These are phyloP conservation scores for Colletotrichum neosansevieriae DNA, from an alignment of 2,329 filamentous ascomycete genomes.

Conservation along the genomic window DNA sequence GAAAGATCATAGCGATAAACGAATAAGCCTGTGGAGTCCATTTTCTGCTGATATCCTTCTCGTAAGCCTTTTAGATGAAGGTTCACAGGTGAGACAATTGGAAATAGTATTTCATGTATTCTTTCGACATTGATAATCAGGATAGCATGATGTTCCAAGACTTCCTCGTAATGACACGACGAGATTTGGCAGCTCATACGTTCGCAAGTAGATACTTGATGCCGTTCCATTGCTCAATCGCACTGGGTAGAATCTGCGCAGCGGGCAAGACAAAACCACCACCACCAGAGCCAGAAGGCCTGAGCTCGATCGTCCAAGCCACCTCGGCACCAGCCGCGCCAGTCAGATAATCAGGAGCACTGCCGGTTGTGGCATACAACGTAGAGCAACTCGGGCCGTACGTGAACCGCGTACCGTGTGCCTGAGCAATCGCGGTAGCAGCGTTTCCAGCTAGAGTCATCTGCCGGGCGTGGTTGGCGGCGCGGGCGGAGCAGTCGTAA, in stretches of 20 bases:
- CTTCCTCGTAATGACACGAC: too few relatives aligned
- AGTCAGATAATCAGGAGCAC: slow-evolving; percentile 47
- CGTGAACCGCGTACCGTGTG: slow-evolving; percentile 51
- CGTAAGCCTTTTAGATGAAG: too few relatives aligned
- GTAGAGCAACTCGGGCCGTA: slow-evolving; percentile 53
- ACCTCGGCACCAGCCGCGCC: slow-evolving; percentile 48
- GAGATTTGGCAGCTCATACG: background rate
- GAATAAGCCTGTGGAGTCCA: slow-evolving; percentile 27
- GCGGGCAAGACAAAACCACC: slow-evolving; percentile 54
- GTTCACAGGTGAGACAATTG: too few relatives aligned
- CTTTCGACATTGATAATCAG: too few relatives aligned
- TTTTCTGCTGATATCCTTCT: too few relatives aligned
- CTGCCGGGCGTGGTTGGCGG: slow-evolving; percentile 55
- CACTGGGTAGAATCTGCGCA: slow-evolving; percentile 51
- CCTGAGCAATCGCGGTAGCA: slow-evolving; percentile 48
- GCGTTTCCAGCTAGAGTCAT: slow-evolving; percentile 50
- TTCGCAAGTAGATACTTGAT: slow-evolving; percentile 49
- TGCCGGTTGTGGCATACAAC: slow-evolving; percentile 52
- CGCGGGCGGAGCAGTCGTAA: slow-evolving; percentile 55
- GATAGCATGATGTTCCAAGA: too few relatives aligned
- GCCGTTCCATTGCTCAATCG: slow-evolving; percentile 52
- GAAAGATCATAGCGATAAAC: slow-evolving; percentile 53
- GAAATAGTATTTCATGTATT: too few relatives aligned
- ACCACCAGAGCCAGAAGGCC: slow-evolving; percentile 46
- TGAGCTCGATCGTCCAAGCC: slow-evolving; percentile 55